Evolutionary conservation across 176 grass and related monocot genomes (phyloP), one percentile per base, ranked within the genome.

Genomic region (Carex littledalei): DNA sequence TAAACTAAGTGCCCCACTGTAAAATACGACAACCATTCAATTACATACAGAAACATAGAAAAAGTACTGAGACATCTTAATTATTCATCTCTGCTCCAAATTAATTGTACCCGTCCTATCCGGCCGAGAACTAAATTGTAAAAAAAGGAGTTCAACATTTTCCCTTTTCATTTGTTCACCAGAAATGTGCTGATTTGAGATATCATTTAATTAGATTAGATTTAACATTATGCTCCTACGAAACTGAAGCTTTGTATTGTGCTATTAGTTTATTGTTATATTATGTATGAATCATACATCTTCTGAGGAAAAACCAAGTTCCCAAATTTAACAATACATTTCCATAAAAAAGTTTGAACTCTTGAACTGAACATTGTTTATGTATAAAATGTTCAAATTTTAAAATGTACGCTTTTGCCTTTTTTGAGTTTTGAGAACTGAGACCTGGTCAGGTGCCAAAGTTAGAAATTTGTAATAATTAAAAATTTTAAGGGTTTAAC

Each of bases 41-140:
- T 29, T 89, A 87, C 90, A 92, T 90, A 26, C 24, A 26, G 24
- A 26, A 85, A 92, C 88, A 89, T 88, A 81, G 58, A 66, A 63
- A 84, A 69, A 86, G 67, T 50, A 31, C 72, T 52, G 67, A 64
- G 81, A 90, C 72, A 73, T 21, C 81, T 79, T 81, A 63, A 89
- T 83, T 89, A 26, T 86, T 86, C 89, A 76, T 45, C 85, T 60
- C 78, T 84, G 29, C 34, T 24, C 69, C 11, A 45, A 83, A 83
- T 83, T 83, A 65, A 83, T 67, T 83, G 37, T 39, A 39, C 24
- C 31, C 55, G 55, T 75, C n/a, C 45, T 53, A 75, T 20, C 45
- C 20, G 21, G 20, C 41, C 71, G 2, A 75, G 41, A 75, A 53
- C 43, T 63, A 6, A 11, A 62, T 78, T 81, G 22, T 26, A 64